Evolutionary conservation across 108 stramenopile species (phyloP), one percentile per base, ranked within the genome.

Genomic region (Poteriospumella lacustris): DNA sequence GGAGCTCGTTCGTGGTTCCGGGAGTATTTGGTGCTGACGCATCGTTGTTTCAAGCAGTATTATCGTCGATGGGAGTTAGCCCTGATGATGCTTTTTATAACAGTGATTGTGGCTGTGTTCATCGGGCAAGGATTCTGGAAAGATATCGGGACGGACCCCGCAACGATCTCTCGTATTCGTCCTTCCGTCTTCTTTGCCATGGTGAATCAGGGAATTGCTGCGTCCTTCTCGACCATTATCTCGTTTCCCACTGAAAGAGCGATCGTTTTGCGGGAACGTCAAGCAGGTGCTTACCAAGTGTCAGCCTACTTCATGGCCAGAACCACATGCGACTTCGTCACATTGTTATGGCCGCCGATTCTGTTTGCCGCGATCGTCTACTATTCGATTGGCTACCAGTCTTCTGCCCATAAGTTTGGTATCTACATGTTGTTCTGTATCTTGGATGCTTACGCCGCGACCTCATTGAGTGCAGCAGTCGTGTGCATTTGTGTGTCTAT

Each of bases 331-430:
- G 78, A 78, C 24, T 39, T 40, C 24, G 15, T 78, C 3, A 26
- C 60, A 56, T 36, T 58, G 44, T 2, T 70, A 19, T 2, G 24
- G 19, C 69, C 28, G 24, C 67, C 68, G 19, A n/a, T 78, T 15
- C 15, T 78, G 36, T 78, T 69, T 38, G 39, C 39, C 43, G 15
- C 24, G 33, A 68, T 78, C 44, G 68, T 70, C 19, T 78, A 78
- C 68, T 44, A 24, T 41, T 34, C 38, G n/a, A 44, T 78, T 70
- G 78, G 78, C 42, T 62, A 41, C 26, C 68, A 78, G 39, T 3
- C 15, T 60, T 3, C 2, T 15, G 26, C 78, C 38, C 5, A 19
- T 19, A 78, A 78, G 68, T 78, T 78, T 29, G 5, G 9, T 3
- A 59, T 62, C 76, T 76, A 47, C 31, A 62, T 33, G 19, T 39